A percentile compares a stretch with the other conserved stretches of the same genome.
Conservation (phyloP, 2,329 filamentous ascomycete genomes). For the Ophiostoma perfectum region DNA sequence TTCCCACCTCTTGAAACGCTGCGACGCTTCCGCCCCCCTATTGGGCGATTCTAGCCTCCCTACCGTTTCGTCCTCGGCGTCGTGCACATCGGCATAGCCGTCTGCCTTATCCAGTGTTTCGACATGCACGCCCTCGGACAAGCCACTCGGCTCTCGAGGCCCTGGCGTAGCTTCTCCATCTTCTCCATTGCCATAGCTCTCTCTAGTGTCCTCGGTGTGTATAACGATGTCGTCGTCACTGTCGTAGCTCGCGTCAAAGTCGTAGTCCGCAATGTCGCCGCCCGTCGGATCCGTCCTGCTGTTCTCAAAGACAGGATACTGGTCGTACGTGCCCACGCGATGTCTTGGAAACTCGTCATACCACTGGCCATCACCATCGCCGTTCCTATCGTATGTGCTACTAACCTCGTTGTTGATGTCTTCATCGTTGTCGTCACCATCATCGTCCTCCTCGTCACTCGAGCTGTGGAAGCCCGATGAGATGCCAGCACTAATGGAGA, state of each 20-base stretch:
- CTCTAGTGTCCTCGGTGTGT: conserved; percentile 4
- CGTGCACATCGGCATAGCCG: conserved; percentile 10
- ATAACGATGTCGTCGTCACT: conserved; percentile 5
- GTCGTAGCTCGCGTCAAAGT: neutral
- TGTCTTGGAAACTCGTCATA: neutral
- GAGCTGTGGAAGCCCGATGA: conserved; percentile 88
- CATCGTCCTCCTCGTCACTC: conserved; percentile 93
- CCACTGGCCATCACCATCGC: neutral
- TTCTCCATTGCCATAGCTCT: neutral
- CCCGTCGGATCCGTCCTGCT: neutral
- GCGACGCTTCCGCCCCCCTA: neutral
- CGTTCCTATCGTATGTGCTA: conserved; percentile 26
- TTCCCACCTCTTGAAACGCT: neutral
- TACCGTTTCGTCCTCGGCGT: neutral
- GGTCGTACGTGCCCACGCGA: neutral
- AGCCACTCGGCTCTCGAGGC: conserved; percentile 11
- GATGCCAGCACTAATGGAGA: conserved; percentile 66
- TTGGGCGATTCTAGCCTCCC: neutral
- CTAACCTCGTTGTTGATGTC: conserved; percentile 65
- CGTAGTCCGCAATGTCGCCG: neutral
- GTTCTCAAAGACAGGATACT: neutral
- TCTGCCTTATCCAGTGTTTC: neutral
- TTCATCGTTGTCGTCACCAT: conserved; percentile 79
- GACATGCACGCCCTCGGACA: neutral
- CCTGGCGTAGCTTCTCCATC: neutral